Evolutionary conservation across 2,329 filamentous ascomycete species (phyloP).

Genomic region (Fusarium multiceps): DNA sequence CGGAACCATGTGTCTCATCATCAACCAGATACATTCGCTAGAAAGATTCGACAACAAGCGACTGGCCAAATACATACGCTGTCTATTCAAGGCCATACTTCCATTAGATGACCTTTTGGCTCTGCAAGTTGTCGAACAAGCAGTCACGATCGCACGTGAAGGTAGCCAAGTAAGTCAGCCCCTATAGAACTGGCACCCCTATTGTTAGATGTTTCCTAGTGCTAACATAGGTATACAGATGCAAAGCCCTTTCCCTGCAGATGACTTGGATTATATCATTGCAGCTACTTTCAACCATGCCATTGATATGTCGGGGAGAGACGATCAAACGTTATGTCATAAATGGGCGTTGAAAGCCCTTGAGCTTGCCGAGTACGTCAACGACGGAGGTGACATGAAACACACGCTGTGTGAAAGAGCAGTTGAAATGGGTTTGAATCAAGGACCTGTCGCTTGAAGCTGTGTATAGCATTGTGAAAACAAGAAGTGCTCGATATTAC

Average conservation of each 20-base stretch:
- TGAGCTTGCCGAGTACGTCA: slow-evolving; percentile 67
- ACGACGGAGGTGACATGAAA: slow-evolving; percentile 64
- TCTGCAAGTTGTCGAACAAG: slow-evolving; percentile 72
- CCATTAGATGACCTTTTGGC: slow-evolving; percentile 66
- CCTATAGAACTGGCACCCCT: not conserved
- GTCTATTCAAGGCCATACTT: slow-evolving; percentile 76
- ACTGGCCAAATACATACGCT: slow-evolving; percentile 81
- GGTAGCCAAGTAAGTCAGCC: slow-evolving; percentile 56
- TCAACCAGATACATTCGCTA: slow-evolving; percentile 73
- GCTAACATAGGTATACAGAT: slow-evolving; percentile 45
- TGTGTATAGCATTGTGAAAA: not conserved
- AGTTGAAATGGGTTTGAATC: slow-evolving; percentile 51
- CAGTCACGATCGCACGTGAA: slow-evolving; percentile 63
- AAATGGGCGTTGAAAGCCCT: slow-evolving; percentile 73
- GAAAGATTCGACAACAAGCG: slow-evolving; percentile 67
- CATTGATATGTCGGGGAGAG: slow-evolving; percentile 70
- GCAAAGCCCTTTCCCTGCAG: slow-evolving; percentile 66
- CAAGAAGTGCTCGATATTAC: not conserved
- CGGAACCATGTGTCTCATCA: slow-evolving; percentile 70
- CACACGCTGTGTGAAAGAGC: slow-evolving; percentile 58
- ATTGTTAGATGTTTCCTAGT: slow-evolving; percentile 13
- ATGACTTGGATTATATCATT: slow-evolving; percentile 82
- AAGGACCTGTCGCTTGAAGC: not conserved
- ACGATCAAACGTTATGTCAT: slow-evolving; percentile 65
- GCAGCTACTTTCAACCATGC: slow-evolving; percentile 76